Base-by-base conservation (phyloP, 495 filamentous ascomycete genomes). In the Penicillium daleae region DNA sequence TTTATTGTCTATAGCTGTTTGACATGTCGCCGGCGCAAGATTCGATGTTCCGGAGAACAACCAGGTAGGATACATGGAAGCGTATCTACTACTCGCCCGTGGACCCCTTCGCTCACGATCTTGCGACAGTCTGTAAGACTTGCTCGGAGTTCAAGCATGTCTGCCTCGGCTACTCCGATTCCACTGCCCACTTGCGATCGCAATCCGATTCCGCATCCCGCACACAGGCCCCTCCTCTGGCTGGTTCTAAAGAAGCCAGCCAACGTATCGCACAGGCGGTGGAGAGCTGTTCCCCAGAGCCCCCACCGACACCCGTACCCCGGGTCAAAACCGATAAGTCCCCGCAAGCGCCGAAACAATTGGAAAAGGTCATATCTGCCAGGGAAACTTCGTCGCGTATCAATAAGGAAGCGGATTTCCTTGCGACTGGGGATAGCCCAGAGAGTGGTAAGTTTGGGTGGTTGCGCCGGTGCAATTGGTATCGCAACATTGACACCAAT, bases 11-110 rank as follows among this genome's bases (percentile, higher is more conserved):
- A 22, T 65, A 91, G 89, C 65, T 92, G 90, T 76, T 81, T 87
- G 61, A 93, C 90, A 57, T 92, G 90, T 75, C 87, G 90, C 73
- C 91, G 88, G 69, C 85, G 91, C 74, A 93, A 93, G 77, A 93
- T 90, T 59, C 84, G 91, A 74, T 93, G 91, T 72, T 91, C 89
- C 27, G 91, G 90, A 59, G 89, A 91, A 76, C 86, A 87, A 64
- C 88, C 88, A 74, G 76, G 79, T 82, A 70, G 50, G 73, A 65
- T 13, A n/a, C 48, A 35, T 22, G 21, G 60, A 51, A 13, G 26
- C 24, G 21, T 15, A 10, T 44, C 40, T 52, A 60, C 49, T 4
- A 21, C 2, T 42, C n/a, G n/a, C n/a, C n/a, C n/a, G 24, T 27
- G 31, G 4, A 56, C 37, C 46, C 26, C 27, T 48, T 57, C 51